phyloP scores from a whole-genome alignment of 2,329 filamentous ascomycete species.

The Arthrinium phaeospermum region DNA sequence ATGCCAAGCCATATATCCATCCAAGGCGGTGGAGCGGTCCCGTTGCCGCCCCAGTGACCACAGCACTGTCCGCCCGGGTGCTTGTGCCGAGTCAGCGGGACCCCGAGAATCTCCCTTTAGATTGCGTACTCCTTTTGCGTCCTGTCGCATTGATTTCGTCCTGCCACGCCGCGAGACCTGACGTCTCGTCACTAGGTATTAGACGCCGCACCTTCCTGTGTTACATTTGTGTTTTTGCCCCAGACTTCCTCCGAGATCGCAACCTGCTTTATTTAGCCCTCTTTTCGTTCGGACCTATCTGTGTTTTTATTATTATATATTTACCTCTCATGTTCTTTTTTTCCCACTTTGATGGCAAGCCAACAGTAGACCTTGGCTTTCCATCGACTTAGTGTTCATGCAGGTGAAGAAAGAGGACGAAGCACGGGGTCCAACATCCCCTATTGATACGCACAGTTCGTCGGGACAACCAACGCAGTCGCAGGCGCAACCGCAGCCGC shows the following conservation, averaged over 20 bases:
- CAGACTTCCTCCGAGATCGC: neutral
- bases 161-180: neutral
- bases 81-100: neutral
- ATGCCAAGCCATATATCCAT: neutral
- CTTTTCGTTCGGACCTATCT: neutral
- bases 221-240: neutral
- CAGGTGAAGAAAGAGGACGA: neutral
- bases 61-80: neutral
- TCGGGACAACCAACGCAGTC: neutral
- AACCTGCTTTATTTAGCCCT: neutral
- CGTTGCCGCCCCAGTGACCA: neutral
- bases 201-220: neutral
- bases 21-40: neutral
- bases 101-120: neutral
- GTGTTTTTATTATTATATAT: neutral
- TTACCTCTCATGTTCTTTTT: neutral
- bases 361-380: neutral
- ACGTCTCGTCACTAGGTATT: neutral
- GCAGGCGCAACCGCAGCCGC: too few species aligned
- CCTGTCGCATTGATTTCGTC: neutral
- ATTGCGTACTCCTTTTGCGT: slow-evolving; percentile 1
- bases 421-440: neutral
- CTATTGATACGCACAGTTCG: neutral
- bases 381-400: neutral
- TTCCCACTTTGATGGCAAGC: too few species aligned